Conservation (phyloP, 192 early-diverging fungal genomes). For the Coemansia sp. region DNA sequence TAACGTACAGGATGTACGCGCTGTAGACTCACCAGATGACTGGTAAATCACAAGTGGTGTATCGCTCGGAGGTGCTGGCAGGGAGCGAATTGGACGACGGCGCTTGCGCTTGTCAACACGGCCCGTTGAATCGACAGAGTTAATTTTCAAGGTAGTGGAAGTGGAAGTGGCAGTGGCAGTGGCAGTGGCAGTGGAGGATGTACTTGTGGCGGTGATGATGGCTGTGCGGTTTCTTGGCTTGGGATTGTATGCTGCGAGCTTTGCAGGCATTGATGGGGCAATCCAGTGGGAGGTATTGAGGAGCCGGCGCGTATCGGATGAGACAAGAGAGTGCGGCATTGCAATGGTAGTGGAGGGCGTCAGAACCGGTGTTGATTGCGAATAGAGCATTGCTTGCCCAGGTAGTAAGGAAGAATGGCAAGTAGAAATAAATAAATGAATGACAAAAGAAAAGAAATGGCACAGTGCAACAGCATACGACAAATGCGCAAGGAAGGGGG, state of each 20-base stretch:
- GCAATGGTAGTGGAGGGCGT: background rate
- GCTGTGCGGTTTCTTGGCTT: background rate
- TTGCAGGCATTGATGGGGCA: conserved; percentile 4
- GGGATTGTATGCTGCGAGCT: background rate
- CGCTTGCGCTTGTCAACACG: conserved; percentile 48
- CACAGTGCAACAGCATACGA: background rate
- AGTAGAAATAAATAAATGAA: background rate
- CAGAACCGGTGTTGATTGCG: background rate
- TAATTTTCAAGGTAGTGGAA: background rate
- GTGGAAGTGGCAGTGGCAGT: background rate
- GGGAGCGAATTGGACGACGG: conserved; percentile 37
- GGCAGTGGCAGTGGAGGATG: background rate
- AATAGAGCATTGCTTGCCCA: conserved; percentile 2
- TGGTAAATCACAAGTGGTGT: background rate
- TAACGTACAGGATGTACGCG: conserved; percentile 21
- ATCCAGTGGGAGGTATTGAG: conserved; percentile 7
- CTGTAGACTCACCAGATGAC: background rate
- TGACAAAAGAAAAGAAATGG: conserved; percentile 7
- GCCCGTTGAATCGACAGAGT: background rate
- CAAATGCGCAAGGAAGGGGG: background rate
- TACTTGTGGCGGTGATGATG: background rate
- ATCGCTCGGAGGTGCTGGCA: background rate
- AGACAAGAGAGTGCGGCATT: conserved; percentile 5
- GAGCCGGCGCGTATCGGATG: conserved; percentile 1
- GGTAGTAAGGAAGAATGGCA: background rate